Base-by-base conservation (phyloP, 2,329 filamentous ascomycete species). In the Penicillium vulpinum region DNA sequence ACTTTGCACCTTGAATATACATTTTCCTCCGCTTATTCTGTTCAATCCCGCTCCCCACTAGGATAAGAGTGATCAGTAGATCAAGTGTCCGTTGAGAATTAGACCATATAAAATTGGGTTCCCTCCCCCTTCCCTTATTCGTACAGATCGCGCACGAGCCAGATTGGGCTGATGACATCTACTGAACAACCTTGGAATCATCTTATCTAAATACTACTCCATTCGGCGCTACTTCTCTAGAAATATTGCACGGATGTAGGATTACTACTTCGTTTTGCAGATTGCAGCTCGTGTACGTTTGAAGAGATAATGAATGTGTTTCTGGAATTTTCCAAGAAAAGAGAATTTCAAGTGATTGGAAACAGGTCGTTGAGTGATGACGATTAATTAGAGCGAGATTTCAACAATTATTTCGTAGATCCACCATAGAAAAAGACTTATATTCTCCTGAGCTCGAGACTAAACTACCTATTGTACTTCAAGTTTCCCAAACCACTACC, bases 171-270 rank as follows among this genome's bases (percentile, higher is more conserved):
- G 21, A 26, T 43, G 22, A 6, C 8, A 43, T 26, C 8, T 41
- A 6, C 15, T n/a, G n/a, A n/a, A n/a, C 9, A 2, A 4, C 38
- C n/a, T n/a, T n/a, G n/a, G n/a, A 40, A 22, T 3, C 0, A 7
- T 2, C 6, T 22, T 15, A 0, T 22, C 6, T 8, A 15, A 8
- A 10, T 43, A n/a, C 22, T 13, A n/a, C 4, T 11, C 15, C 4
- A 43, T 7, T n/a, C 3, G 1, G 7, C 2, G 8, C 2, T 1
- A 24, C 9, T n/a, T 43, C 1, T 7, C 16, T 1, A 11, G 13
- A 6, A 16, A 16, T 24, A 16, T 5, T 16, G 2, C 7, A 41
- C 10, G 7, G 6, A 41, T 24, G 7, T 8, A 16, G 21, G 16
- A 41, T 41, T 16, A 5, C 11, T 9, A 9, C 38, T 16, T 9